Evolutionary conservation across 768 basidiomycete genomes (phyloP).

Genomic region (Tylopilus felleus): DNA sequence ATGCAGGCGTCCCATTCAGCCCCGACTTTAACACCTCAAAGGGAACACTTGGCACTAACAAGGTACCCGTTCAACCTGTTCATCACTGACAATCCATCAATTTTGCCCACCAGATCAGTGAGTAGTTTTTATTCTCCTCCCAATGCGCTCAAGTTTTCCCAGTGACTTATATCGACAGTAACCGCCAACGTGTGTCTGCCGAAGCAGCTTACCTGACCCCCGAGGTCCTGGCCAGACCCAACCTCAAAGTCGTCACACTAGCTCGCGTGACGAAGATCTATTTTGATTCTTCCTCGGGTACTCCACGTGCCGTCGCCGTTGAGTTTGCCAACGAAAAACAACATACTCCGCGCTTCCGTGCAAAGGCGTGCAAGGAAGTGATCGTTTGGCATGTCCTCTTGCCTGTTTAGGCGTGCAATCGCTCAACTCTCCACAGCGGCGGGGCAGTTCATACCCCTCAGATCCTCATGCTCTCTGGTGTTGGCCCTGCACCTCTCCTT

Average conservation of each 20-base stretch:
- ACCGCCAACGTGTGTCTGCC: slow-evolving; percentile 53
- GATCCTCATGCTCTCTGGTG: slow-evolving; percentile 70
- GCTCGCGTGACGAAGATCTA: slow-evolving; percentile 58
- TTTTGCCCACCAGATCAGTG: slow-evolving; percentile 39
- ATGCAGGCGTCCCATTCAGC: slow-evolving; percentile 48
- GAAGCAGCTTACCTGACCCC: slow-evolving; percentile 67
- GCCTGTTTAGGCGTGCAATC: not conserved
- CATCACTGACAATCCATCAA: not conserved
- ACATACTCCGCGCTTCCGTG: slow-evolving; percentile 35
- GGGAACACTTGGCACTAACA: slow-evolving; percentile 60
- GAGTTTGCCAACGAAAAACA: slow-evolving; percentile 46
- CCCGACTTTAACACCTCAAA: slow-evolving; percentile 55
- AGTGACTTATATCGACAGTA: slow-evolving; percentile 68
- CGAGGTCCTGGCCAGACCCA: slow-evolving; percentile 59
- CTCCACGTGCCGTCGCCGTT: slow-evolving; percentile 54
- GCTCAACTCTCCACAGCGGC: slow-evolving; percentile 36
- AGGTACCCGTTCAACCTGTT: slow-evolving; percentile 38
- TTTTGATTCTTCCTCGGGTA: slow-evolving; percentile 41
- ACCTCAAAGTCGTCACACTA: slow-evolving; percentile 57
- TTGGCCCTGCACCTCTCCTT: slow-evolving; percentile 66
- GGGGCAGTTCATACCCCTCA: slow-evolving; percentile 65
- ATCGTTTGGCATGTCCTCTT: slow-evolving; percentile 50
- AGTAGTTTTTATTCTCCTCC: slow-evolving; percentile 7
- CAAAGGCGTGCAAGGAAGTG: slow-evolving; percentile 54
- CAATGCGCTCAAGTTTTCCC: slow-evolving; percentile 3